Percentiles rank a stretch among this genome's conserved stretches.
Conservation (phyloP, 2,329 filamentous ascomycete species). For the Purpureocillium takamizusanense region DNA sequence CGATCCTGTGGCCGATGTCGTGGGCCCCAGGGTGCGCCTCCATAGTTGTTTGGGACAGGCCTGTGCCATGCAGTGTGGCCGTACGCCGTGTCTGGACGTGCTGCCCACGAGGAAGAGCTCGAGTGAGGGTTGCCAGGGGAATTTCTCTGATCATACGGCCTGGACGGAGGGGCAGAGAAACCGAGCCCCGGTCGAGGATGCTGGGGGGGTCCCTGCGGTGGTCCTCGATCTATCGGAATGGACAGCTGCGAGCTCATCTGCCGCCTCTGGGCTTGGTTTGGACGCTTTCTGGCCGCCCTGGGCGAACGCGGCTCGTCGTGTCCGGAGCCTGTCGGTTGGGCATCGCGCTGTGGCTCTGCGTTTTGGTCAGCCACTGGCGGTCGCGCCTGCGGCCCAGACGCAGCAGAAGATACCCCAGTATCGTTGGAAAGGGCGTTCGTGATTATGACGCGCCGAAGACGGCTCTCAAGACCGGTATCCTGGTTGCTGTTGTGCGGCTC, state of each 20-base stretch:
- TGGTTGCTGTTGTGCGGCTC: background rate
- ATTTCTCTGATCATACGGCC: no score
- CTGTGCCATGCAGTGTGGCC: no score
- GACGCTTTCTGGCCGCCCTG: conserved; percentile 37
- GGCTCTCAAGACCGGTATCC: conserved; percentile 38
- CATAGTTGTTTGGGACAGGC: no score
- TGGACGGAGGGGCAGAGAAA: background rate
- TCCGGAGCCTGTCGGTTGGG: background rate
- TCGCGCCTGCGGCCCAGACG: no score
- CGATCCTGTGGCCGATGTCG: no score
- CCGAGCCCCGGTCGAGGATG: background rate
- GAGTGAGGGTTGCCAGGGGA: no score
- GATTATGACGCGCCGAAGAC: conserved; percentile 51
- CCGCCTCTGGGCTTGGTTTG: conserved; percentile 54
- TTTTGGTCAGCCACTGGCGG: no score
- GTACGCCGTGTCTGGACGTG: no score
- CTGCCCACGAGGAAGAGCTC: no score
- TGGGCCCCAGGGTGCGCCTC: no score
- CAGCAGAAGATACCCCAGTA: no score
- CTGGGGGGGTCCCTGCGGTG: background rate
- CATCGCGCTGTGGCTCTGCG: no score
- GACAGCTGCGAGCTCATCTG: conserved; percentile 53
- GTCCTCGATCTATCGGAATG: conserved; percentile 44
- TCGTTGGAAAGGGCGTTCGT: conserved; percentile 28
- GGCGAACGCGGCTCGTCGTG: conserved; percentile 7